Base-by-base conservation (phyloP, 495 filamentous ascomycete species). In the Aspergillus avenaceus region DNA sequence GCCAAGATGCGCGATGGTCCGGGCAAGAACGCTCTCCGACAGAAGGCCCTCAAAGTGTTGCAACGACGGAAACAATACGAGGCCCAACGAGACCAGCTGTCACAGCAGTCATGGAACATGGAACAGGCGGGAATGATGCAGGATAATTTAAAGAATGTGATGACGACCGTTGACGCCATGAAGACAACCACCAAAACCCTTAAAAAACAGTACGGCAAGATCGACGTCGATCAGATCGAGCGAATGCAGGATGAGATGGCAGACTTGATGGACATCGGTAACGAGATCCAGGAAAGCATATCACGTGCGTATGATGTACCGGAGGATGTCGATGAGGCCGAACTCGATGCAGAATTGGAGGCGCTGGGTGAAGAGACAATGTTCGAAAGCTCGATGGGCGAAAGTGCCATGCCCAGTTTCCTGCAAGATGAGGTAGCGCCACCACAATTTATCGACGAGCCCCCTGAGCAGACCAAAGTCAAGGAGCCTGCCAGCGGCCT, bases 61-160 rank as follows among this genome's bases (percentile, higher is more conserved):
- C 91, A 96, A 70, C 87, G 90, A n/a, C 87, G 95, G 25, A 96
- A 95, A 63, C 85, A 92, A 71, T 96, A 97, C 81, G 93, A 98
- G 68, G 73, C 77, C 8, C 92, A 98, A 73, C 86, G 91, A 14
- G 92, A 97, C 56, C 91, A 98, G 71, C 84, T 97, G 47, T 89
- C 95, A 68, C 82, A 86, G 57, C 93, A 97, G 67, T 87, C 86
- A 11, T 97, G 93, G 93, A 98, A 97, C 73, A 97, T 98, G 91
- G 91, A 97, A 68, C 93, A 97, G 65, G 93, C 93, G 5, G 87
- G 88, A 66, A 96, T 95, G 79, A 97, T 98, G 95, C 91, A 93
- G 72, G 93, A 97, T 69, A 97, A 98, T 60, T 83, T 98, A 27
- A 95, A 96, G 64, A 97, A 97, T 67, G 91, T 95, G 45, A 96